Evolutionary conservation across 192 early-diverging fungal genomes (phyloP), one percentile per base, ranked within the genome.

Genomic region (Obelidium mucronatum): DNA sequence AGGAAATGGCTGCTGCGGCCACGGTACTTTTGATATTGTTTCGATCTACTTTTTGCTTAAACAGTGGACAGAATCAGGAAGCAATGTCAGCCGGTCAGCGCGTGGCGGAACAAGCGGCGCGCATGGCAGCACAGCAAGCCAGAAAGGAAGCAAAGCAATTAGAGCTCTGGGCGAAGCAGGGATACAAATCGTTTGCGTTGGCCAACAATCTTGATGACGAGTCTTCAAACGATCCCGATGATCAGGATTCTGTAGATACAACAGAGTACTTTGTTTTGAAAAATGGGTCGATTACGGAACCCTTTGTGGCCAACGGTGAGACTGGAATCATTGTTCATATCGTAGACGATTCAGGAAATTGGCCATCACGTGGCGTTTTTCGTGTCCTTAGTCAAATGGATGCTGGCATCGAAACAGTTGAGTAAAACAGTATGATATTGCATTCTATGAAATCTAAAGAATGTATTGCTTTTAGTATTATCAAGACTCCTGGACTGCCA

Each of bases 291-390:
- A 44, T 77, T 0, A 68, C 76, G 8, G 67, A 67, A 5, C 76
- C 76, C 4, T 24, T 33, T 48, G 56, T 77, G 19, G 44, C 11
- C 1, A 31, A 58, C 53, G 39, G 40, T 4, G 37, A 77, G 42
- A 58, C 30, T 3, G 76, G 76, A 8, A 70, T 77, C 17, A 70
- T 77, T 60, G 67, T 77, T 2, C 76, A 77, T 48, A 40, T 77
- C 3, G 76, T 77, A 4, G 76, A 77, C 58, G 67, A 77, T 51
- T 70, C 67, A 33, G 76, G 76, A 24, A 35, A 35, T 28, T 77
- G 76, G 76, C 76, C 76, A 8, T 13, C 28, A 31, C 65, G 67
- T 35, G 76, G 76, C 1, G 67, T 77, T 42, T 77, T 77, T 55
- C 66, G 33, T 11, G 65, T 56, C 30, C 35, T 77, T 1, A 69